Percentiles rank a stretch among this genome's conserved stretches.
These are phyloP conservation scores for Hypoxylon lienhwacheense DNA, from an alignment of 495 filamentous ascomycete genomes.

Conservation along the genomic window DNA sequence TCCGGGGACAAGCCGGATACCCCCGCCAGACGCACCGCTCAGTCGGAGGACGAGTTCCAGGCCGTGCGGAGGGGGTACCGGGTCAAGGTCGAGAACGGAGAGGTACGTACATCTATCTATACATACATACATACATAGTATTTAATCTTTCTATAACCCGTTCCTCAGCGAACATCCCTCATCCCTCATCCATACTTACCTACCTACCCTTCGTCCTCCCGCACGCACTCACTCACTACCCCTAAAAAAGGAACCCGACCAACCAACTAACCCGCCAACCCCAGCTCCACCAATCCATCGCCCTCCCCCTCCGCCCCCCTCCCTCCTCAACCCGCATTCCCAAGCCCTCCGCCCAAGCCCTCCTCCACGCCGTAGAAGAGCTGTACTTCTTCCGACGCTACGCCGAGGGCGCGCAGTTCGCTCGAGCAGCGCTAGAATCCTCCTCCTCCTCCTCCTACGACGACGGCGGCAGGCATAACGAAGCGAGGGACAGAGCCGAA, in stretches of 20 bases:
- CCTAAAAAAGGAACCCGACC: no score
- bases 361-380: conserved; percentile 59
- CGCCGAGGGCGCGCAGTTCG: conserved; percentile 45
- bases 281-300: conserved; percentile 48
- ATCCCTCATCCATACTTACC: background rate
- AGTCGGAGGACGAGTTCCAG: conserved; percentile 49
- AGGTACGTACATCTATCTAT: conserved; percentile 34
- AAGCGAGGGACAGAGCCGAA: no score
- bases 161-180: no score
- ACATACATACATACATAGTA: background rate
- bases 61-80: conserved; percentile 42
- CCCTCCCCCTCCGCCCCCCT: conserved; percentile 46
- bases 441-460: no score
- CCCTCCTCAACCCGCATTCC: conserved; percentile 27
- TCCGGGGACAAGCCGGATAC: conserved; percentile 11
- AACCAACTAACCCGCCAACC: background rate
- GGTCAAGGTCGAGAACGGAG: conserved; percentile 51
- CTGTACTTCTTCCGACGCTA: conserved; percentile 57
- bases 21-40: conserved; percentile 44
- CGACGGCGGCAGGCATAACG: no score
- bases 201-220: background rate
- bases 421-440: conserved; percentile 38
- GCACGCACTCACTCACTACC: background rate
- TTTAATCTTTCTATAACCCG: background rate
- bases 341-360: conserved; percentile 49